Percentiles rank a stretch among this genome's conserved stretches.
Conservation (phyloP, 2,329 filamentous ascomycete species). For the Paracoccidioides brasiliensis region DNA sequence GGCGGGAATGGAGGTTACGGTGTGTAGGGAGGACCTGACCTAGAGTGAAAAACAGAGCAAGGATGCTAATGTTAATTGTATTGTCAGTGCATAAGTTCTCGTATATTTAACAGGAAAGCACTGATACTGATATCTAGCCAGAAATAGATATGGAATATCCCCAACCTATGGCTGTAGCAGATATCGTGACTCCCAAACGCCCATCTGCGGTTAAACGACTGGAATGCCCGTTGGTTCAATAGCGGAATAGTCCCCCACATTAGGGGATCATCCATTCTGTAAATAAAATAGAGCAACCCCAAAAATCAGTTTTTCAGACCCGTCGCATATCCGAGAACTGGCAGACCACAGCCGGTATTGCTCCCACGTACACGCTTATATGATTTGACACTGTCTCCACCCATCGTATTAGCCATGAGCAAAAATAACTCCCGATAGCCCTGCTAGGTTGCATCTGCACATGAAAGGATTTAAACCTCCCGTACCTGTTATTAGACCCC, state of each 20-base stretch:
- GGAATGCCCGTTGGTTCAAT: slow-evolving; percentile 55
- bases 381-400: slow-evolving; percentile 62
- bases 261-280: slow-evolving; percentile 80
- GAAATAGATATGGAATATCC: background rate
- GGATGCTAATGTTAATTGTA: slow-evolving; percentile 37
- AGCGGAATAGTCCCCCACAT: slow-evolving; percentile 83
- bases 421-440: background rate
- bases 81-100: background rate
- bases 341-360: slow-evolving; percentile 12
- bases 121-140: background rate
- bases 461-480: slow-evolving; percentile 18
- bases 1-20: slow-evolving; percentile 59
- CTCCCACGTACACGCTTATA: slow-evolving; percentile 64
- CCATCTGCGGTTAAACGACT: slow-evolving; percentile 62
- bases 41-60: slow-evolving; percentile 69
- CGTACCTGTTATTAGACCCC: slow-evolving; percentile 70
- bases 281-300: slow-evolving; percentile 11
- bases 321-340: slow-evolving; percentile 4
- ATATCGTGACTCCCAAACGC: slow-evolving; percentile 87
- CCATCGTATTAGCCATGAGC: slow-evolving; percentile 2
- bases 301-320: slow-evolving; percentile 17
- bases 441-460: background rate
- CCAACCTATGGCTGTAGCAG: slow-evolving; percentile 75
- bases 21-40: slow-evolving; percentile 89
- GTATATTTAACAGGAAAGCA: no score